Base-by-base conservation (phyloP, 208 protist species). In the Trypanosoma lewisi region DNA sequence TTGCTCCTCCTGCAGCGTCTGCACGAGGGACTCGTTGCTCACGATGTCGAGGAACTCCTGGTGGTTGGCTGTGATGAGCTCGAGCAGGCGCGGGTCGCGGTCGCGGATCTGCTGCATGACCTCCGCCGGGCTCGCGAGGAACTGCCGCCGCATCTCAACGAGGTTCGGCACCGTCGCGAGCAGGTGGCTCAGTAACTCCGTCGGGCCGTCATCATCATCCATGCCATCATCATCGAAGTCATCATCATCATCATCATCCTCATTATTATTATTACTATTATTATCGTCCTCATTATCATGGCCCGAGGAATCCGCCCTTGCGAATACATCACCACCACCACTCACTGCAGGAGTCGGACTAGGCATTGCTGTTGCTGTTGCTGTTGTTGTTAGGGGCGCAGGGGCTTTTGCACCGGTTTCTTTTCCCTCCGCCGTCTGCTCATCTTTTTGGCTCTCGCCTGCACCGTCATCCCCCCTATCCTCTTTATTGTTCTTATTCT, bases 41-140 rank as follows among this genome's bases (percentile, higher is more conserved):
- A 95, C 85, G 31, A 95, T 73, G 11, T 76, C 64, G 5, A 93
- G 37, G 63, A 93, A 95, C n/a, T 71, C 78, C 56, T 86, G 73
- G 52, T 90, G 78, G 68, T 95, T 82, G 12, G 72, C 69, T 2
- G 75, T 75, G 59, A 95, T 93, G 52, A 93, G 82, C 49, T 89
- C 80, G 50, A 91, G 87, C 14, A 95, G 78, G 0, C 70, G 71
- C 3, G 89, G 86, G 64, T 95, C 80, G 21, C 84, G 57, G 21
- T 67, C 59, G 63, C 82, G 74, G 37, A 95, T 89, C 61, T 83
- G 80, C 50, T 79, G 67, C 83, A 93, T 85, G 11, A 93, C 60
- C 14, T 54, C 78, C 33, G 81, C 67, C 8, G 89, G 89, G 53
- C 91, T 69, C 1, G 72, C 59, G 4, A 95, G 68, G 59, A 95